A percentile compares a stretch with the other conserved stretches of the same genome.
phyloP scores from a whole-genome alignment of 78 protist species.

The Polysphondylium violaceum region DNA sequence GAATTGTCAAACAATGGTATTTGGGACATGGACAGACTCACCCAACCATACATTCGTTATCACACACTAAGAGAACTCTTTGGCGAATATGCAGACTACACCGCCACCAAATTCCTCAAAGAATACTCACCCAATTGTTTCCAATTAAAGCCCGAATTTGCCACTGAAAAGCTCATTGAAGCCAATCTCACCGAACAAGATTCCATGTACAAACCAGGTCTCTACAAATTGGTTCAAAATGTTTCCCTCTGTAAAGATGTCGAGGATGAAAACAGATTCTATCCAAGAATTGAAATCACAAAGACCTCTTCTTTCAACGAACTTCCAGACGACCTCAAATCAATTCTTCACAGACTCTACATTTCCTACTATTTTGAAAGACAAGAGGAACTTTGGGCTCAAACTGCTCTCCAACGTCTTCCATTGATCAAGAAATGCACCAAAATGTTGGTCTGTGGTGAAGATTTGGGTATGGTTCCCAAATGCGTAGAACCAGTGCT shows the following conservation, averaged over 20 bases:
- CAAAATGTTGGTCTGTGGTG: conserved; percentile 90
- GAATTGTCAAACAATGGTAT: conserved; percentile 78
- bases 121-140: conserved; percentile 31
- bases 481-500: conserved; percentile 79
- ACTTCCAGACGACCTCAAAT: conserved; percentile 57
- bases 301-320: conserved; percentile 81
- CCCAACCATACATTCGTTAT: conserved; percentile 78
- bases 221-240: conserved; percentile 64
- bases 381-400: conserved; percentile 87
- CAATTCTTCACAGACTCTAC: conserved; percentile 58
- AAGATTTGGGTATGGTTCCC: conserved; percentile 91
- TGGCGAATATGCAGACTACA: conserved; percentile 69
- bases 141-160: conserved; percentile 41
- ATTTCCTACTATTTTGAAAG: conserved; percentile 71
- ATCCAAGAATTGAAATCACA: conserved; percentile 76
- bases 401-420: conserved; percentile 75
- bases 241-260: background rate
- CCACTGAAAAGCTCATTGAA: conserved; percentile 36
- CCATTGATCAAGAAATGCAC: conserved; percentile 76
- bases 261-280: conserved; percentile 55
- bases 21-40: conserved; percentile 83
- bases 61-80: conserved; percentile 57
- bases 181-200: conserved; percentile 21
- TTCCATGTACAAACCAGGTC: conserved; percentile 71
- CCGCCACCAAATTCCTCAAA: conserved; percentile 35